These are phyloP conservation scores for Candida glucosophila DNA, from an alignment of 1,139 yeast genomes.

Conservation along the genomic window DNA sequence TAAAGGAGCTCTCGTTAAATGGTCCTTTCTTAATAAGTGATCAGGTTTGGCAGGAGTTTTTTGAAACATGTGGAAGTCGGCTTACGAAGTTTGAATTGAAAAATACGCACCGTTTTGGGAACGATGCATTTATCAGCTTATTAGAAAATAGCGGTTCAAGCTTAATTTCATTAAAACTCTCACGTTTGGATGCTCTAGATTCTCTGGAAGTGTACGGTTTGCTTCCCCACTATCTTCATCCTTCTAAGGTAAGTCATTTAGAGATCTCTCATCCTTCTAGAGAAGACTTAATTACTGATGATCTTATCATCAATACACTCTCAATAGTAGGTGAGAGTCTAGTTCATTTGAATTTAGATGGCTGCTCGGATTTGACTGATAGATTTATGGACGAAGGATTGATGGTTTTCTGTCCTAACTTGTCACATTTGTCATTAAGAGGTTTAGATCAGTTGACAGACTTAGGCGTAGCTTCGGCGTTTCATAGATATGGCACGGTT, in stretches of 20 bases:
- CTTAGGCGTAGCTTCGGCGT: constrained; percentile 52
- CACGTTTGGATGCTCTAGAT: constrained; percentile 65
- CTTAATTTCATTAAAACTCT: constrained; percentile 41
- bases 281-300: constrained; percentile 65
- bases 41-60: constrained; percentile 65
- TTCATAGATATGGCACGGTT: constrained; percentile 36
- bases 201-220: constrained; percentile 50
- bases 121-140: constrained; percentile 54
- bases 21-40: constrained; percentile 86
- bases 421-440: constrained; percentile 46
- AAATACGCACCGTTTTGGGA: constrained; percentile 77
- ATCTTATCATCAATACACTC: constrained; percentile 54
- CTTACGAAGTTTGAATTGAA: constrained; percentile 47
- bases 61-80: constrained; percentile 32
- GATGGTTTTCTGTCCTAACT: constrained; percentile 44
- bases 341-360: constrained; percentile 52
- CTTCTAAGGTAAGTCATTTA: constrained; percentile 41
- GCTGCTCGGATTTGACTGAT: constrained; percentile 69
- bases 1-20: constrained; percentile 53
- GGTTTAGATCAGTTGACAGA: constrained; percentile 56
- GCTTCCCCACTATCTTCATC: constrained; percentile 51
- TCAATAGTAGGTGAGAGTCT: constrained; percentile 58
- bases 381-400: constrained; percentile 50
- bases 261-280: constrained; percentile 63
- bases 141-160: constrained; percentile 54